Base-by-base conservation (phyloP, 2,329 filamentous ascomycete genomes). In the Pseudocercospora crystallina region DNA sequence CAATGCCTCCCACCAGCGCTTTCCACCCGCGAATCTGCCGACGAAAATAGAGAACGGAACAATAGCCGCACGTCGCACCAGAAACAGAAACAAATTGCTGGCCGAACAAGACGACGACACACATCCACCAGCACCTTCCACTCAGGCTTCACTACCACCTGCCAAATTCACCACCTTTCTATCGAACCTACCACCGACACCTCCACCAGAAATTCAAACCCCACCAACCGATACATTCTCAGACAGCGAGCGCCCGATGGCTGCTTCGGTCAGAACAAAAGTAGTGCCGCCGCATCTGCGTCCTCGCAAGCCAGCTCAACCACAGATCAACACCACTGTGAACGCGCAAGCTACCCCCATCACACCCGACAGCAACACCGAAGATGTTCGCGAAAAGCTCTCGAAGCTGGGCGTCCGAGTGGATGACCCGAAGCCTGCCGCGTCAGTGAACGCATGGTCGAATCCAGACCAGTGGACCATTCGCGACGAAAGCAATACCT, bases 371-470 rank as follows among this genome's bases (percentile, higher is more conserved):
- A 8, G 9, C 13, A 35, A 45, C 20, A 26, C 20, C 20, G 20
- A 26, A 7, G 7, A 26, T 7, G 20, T 61, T 29, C 43, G 31
- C 13, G 50, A 56, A n/a, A 59, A 53, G 42, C 48, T 61, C n/a
- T 40, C 57, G 9, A 26, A 39, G 7, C 37, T 53, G 13, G 53
- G 56, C 17, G 57, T 56, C 30, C 57, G n/a, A 8, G 53, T 58
- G 31, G 54, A 44, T 36, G 32, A 44, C 13, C 53, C 56, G 32
- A 49, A 54, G 43, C 48, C 54, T 15, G 50, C 39, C 4, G 37
- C 34, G 11, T 12, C 41, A 10, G 31, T 26, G 4, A 26, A 26
- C 20, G 20, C 20, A 26, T 26, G 20, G 20, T 26, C 10, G 35
- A 31, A 13, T 26, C 14, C 14, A 14, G 33, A 34, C 32, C 8